A percentile compares a stretch with the other conserved stretches of the same genome.
Evolutionary conservation across 176 grass and related monocot species (phyloP).

Genomic region (Chrysopogon serrulatus): DNA sequence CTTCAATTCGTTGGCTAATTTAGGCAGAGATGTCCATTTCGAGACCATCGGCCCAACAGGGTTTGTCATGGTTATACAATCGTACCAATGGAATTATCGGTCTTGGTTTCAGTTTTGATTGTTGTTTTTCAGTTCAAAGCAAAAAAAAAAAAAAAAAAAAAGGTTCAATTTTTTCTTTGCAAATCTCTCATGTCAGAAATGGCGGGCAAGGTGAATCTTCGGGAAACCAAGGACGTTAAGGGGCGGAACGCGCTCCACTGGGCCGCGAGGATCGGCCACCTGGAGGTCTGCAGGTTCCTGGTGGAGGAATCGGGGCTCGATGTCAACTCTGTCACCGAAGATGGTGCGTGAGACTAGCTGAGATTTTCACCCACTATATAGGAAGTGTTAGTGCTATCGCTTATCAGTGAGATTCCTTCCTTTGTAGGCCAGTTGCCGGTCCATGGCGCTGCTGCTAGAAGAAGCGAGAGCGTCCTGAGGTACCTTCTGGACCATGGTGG

Average conservation of each 20-base stretch:
- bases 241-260: constrained; percentile 28
- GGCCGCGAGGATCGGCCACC: constrained; percentile 20
- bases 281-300: constrained; percentile 37
- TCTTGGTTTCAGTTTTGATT: neutral
- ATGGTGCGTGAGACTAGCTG: neutral
- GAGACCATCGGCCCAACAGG: no score
- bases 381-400: neutral
- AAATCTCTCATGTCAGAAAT: neutral
- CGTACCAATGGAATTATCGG: neutral
- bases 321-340: neutral
- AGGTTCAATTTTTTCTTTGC: no score
- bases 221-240: constrained; percentile 1
- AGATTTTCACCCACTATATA: neutral
- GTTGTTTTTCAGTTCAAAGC: neutral
- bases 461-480: neutral
- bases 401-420: neutral
- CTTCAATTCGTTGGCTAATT: neutral
- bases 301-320: constrained; percentile 36
- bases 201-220: constrained; percentile 16
- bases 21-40: neutral
- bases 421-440: neutral
- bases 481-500: constrained; percentile 37
- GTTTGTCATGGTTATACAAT: neutral
- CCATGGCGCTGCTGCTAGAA: neutral
- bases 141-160: neutral